Evolutionary conservation across 116 monocot genomes (phyloP).

Genomic region (Trichopus zeylanicus): DNA sequence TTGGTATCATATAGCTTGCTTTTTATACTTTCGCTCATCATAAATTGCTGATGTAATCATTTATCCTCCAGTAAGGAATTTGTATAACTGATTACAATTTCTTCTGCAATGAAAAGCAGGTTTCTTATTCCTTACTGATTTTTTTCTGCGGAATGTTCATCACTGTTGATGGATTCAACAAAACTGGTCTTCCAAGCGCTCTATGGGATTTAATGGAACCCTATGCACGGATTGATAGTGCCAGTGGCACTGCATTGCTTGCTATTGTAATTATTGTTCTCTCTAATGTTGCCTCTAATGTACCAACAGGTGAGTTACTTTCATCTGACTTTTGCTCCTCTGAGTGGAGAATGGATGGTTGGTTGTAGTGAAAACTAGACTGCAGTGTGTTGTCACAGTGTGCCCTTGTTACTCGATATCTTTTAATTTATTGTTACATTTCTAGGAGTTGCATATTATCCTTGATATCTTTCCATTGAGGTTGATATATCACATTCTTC

Average conservation of each 20-base stretch:
- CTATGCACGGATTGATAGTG: constrained; percentile 44
- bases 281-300: constrained; percentile 88
- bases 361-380: background rate
- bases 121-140: constrained; percentile 71
- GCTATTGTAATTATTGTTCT: constrained; percentile 62
- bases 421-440: too few relatives aligned
- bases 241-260: constrained; percentile 42
- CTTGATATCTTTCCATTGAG: too few relatives aligned
- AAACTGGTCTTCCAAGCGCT: constrained; percentile 62
- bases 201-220: constrained; percentile 79
- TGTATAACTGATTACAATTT: background rate
- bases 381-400: too few relatives aligned
- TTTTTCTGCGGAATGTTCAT: constrained; percentile 97
- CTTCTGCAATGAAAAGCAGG: constrained; percentile 25
- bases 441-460: too few relatives aligned
- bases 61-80: background rate
- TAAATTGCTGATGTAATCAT: too few relatives aligned
- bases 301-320: constrained; percentile 60
- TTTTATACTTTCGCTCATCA: background rate
- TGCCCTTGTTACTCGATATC: too few relatives aligned
- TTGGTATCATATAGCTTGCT: background rate
- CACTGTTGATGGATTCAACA: constrained; percentile 76
- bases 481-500: too few relatives aligned
- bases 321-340: background rate
- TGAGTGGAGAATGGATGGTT: background rate